Evolutionary conservation across 495 filamentous ascomycete genomes (phyloP), one percentile per base, ranked within the genome.

Genomic region (Penicillium tannophilum): DNA sequence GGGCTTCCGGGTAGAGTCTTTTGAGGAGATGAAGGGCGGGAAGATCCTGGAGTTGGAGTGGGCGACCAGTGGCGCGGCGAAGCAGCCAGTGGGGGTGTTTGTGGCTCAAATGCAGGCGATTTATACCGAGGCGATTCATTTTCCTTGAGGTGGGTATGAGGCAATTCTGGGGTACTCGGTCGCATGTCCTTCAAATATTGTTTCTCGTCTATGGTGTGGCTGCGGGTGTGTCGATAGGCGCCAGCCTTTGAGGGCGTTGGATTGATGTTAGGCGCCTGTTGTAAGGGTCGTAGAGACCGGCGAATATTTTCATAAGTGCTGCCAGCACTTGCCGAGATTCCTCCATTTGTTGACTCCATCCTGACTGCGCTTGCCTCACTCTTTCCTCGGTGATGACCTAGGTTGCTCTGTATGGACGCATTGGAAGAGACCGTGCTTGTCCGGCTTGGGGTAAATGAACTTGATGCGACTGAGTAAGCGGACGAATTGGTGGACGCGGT

Each of bases 401-500:
- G 59, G 20, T 58, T 67, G 23, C 65, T 63, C 43, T 76, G 63
- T 68, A 84, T 87, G n/a, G 91, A 93, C 10, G 81, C 82, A 62
- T 83, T 82, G 5, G 91, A 93, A n/a, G 90, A 91, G 30, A 87
- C 72, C 8, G 89, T 91, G 68, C 90, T 92, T 48, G 89, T 86
- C 45, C 88, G 85, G 63, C 88, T 90, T 19, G 86, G 78, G 16
- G 86, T 80, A 60, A 85, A 88, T 2, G 81, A 77, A 61, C 82
- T 85, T 16, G 90, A 91, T 36, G 74, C 79, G 62, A 84, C 76
- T 11, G 91, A 91, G 68, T 91, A 92, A 20, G 85, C 81, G 0
- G 91, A 92, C 17, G 91, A 96, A 56, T 78, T 84, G 6, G 88
- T 90, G 12, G 91, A 94, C 23, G 89, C 86, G 52, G 82, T 92